These are phyloP conservation scores for Penicillium taxi DNA, from an alignment of 495 filamentous ascomycete genomes.

Conservation along the genomic window DNA sequence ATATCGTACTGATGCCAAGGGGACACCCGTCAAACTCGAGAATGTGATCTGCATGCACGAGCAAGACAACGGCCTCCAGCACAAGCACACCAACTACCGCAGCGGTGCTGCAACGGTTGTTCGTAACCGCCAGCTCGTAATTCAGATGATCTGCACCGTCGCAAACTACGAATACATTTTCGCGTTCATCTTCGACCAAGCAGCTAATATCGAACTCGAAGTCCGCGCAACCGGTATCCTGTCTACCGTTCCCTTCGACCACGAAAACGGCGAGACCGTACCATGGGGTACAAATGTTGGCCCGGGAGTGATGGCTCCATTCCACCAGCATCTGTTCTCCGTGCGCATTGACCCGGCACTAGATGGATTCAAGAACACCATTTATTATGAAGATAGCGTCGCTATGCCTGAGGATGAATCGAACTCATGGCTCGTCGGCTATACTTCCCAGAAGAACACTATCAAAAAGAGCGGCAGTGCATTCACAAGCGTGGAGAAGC, in stretches of 20 bases:
- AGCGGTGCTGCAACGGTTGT: constrained; percentile 51
- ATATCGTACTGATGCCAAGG: constrained; percentile 46
- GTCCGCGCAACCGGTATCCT: constrained; percentile 86
- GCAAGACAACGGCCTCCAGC: constrained; percentile 58
- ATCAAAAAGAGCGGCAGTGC: constrained; percentile 55
- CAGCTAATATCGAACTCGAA: constrained; percentile 73
- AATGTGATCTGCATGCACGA: constrained; percentile 65
- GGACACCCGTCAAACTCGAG: constrained; percentile 44
- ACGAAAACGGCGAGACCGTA: constrained; percentile 35
- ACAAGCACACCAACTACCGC: constrained; percentile 66
- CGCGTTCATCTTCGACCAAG: constrained; percentile 78
- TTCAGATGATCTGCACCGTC: constrained; percentile 71
- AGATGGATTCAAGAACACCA: constrained; percentile 63
- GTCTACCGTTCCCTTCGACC: constrained; percentile 71
- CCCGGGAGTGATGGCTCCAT: constrained; percentile 68
- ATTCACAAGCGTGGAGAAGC: constrained; percentile 51
- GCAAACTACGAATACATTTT: constrained; percentile 85
- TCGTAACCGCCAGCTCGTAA: constrained; percentile 53
- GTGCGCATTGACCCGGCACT: constrained; percentile 79
- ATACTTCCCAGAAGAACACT: constrained; percentile 54
- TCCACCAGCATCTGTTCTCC: constrained; percentile 88
- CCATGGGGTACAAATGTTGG: constrained; percentile 83
- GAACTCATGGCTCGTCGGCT: constrained; percentile 74
- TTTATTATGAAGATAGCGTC: constrained; percentile 65
- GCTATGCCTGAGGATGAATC: constrained; percentile 59